phyloP scores from a whole-genome alignment of 306 rosid genomes.

The Citrullus mucosospermus region DNA sequence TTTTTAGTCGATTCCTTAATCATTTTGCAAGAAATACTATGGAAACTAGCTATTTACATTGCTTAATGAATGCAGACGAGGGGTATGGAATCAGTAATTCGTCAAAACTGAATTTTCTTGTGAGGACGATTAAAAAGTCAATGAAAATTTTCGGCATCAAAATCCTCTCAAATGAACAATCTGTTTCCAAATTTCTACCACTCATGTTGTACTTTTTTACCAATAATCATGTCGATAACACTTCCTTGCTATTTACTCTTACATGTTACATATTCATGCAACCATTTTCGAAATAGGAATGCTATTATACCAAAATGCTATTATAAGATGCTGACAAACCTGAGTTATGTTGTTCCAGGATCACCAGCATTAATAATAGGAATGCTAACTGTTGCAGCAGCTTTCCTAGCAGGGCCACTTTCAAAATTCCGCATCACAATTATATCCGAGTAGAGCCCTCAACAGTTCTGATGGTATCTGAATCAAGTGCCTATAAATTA shows the following conservation, averaged over 20 bases:
- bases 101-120: not conserved
- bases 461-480: conserved; percentile 75
- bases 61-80: not conserved
- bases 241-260: not conserved
- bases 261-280: not conserved
- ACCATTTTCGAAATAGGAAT: not conserved
- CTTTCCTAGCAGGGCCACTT: conserved; percentile 85
- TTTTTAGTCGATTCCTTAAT: not conserved
- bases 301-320: not conserved
- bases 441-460: conserved; percentile 74
- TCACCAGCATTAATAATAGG: conserved; percentile 88
- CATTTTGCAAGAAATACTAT: not conserved
- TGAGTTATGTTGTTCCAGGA: conserved; percentile 82
- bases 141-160: not conserved
- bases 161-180: not conserved
- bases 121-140: not conserved
- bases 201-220: not conserved
- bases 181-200: not conserved
- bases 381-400: conserved; percentile 59
- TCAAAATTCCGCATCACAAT: conserved; percentile 89
- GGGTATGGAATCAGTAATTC: not conserved
- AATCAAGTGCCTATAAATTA: conserved; percentile 8
- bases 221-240: not conserved
- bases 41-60: not conserved
- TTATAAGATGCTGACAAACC: conserved; percentile 19